These are phyloP conservation scores for Diplodia scrobiculata DNA, from an alignment of 2,329 filamentous ascomycete genomes.

Conservation along the genomic window DNA sequence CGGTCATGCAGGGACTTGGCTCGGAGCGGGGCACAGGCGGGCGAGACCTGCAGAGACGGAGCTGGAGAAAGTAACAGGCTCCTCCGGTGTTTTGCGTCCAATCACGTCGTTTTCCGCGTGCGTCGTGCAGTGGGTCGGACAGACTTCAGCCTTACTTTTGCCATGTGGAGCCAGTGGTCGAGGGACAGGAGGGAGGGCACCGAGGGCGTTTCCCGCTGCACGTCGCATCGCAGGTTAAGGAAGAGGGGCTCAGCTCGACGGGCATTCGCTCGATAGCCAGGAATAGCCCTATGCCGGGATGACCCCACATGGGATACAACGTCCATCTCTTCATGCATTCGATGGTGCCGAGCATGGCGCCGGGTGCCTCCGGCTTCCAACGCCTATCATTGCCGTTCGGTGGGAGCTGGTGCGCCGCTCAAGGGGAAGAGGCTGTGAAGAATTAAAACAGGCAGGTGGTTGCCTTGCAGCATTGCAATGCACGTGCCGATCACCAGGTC, in stretches of 20 bases:
- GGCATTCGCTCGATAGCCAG: too few relatives aligned
- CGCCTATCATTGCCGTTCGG: background rate
- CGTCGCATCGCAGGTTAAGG: background rate
- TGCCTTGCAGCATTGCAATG: background rate
- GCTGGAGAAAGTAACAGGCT: too few relatives aligned
- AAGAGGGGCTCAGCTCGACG: background rate
- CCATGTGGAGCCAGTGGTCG: background rate
- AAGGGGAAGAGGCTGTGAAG: background rate
- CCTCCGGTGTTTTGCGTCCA: background rate
- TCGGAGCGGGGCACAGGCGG: background rate
- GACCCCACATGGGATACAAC: slow-evolving; percentile 22
- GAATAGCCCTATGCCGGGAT: background rate
- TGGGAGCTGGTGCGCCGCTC: background rate
- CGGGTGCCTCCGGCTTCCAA: slow-evolving; percentile 1
- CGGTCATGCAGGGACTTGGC: slow-evolving; percentile 7
- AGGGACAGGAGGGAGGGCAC: too few relatives aligned
- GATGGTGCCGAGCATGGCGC: background rate
- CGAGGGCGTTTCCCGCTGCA: background rate
- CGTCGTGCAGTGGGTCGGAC: background rate
- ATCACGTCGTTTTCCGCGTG: background rate
- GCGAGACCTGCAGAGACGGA: background rate
- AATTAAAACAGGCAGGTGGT: background rate
- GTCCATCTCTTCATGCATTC: background rate
- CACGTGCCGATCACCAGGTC: background rate
- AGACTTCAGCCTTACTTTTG: slow-evolving; percentile 18